Conservation (phyloP, 768 basidiomycete species). For the Hypsizygus marmoreus region DNA sequence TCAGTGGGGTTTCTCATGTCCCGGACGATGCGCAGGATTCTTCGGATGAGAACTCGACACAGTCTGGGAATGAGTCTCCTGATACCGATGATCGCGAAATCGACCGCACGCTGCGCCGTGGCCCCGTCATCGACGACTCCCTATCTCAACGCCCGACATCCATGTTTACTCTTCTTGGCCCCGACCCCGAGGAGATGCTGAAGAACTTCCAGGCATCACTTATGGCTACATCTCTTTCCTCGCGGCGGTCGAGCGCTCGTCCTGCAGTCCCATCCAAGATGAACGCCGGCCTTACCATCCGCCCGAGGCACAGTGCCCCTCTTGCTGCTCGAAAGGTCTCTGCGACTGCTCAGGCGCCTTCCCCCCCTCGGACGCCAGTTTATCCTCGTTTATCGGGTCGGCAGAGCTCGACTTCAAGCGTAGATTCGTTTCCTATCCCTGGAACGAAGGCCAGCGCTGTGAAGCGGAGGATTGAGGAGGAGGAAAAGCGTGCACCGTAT, state of each 20-base stretch:
- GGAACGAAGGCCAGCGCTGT: conserved; percentile 41
- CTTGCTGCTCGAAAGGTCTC: conserved; percentile 2
- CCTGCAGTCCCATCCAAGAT: neutral
- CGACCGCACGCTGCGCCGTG: conserved; percentile 8
- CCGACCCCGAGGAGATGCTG: conserved; percentile 8
- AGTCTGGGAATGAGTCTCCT: conserved; percentile 7
- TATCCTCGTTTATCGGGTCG: neutral
- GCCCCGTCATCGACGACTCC: neutral
- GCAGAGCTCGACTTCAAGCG: conserved; percentile 21
- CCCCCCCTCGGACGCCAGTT: conserved; percentile 7
- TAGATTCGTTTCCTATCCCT: conserved; percentile 32
- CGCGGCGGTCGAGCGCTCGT: conserved; percentile 6
- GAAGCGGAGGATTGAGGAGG: conserved; percentile 30
- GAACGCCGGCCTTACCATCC: neutral
- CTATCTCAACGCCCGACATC: conserved; percentile 4
- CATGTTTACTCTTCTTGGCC: neutral
- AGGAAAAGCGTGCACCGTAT: conserved; percentile 37
- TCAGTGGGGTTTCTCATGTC: conserved; percentile 6
- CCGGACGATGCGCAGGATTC: neutral
- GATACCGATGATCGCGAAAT: conserved; percentile 34
- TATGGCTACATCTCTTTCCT: neutral
- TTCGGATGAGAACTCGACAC: neutral
- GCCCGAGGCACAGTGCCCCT: neutral
- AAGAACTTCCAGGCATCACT: conserved; percentile 7
- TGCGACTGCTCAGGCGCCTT: neutral